Conservation (phyloP, 768 basidiomycete genomes). For the Suillus placidus region DNA sequence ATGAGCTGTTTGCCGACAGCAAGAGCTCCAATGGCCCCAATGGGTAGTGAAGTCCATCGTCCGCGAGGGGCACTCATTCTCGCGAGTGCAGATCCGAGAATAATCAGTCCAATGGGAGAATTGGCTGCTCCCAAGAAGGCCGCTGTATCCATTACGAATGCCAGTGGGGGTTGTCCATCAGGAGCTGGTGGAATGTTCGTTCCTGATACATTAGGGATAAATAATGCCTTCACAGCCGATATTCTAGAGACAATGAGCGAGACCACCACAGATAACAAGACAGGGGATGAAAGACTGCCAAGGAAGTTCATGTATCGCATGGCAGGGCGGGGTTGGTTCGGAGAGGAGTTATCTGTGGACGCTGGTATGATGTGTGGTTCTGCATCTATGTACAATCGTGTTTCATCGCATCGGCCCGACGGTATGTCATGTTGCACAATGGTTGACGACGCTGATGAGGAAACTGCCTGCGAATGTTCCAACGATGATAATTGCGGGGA, state of each 20-base stretch:
- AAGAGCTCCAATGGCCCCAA: constrained; percentile 56
- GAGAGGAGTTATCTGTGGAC: background rate
- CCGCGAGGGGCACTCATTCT: constrained; percentile 52
- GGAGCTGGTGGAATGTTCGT: constrained; percentile 53
- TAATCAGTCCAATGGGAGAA: constrained; percentile 64
- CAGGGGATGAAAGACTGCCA: constrained; percentile 45
- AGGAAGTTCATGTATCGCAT: constrained; percentile 26
- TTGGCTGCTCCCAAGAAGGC: constrained; percentile 64
- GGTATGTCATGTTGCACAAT: constrained; percentile 8
- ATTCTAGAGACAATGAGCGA: constrained; percentile 60
- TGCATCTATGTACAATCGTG: background rate
- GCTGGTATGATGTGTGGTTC: background rate
- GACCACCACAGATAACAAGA: constrained; percentile 55
- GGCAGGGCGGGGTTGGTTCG: background rate
- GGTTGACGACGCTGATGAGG: constrained; percentile 8
- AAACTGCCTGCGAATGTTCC: background rate
- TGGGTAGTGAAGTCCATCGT: constrained; percentile 48
- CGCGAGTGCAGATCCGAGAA: constrained; percentile 65
- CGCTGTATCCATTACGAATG: constrained; percentile 58
- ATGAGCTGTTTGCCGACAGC: constrained; percentile 58
- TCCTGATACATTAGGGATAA: constrained; percentile 48
- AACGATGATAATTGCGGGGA: background rate
- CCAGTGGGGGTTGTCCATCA: constrained; percentile 68
- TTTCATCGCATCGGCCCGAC: background rate
- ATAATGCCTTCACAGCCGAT: constrained; percentile 60